Evolutionary conservation across 1,284 basidiomycete genomes (phyloP).

Genomic region (Cryptococcus jaspeensis): DNA sequence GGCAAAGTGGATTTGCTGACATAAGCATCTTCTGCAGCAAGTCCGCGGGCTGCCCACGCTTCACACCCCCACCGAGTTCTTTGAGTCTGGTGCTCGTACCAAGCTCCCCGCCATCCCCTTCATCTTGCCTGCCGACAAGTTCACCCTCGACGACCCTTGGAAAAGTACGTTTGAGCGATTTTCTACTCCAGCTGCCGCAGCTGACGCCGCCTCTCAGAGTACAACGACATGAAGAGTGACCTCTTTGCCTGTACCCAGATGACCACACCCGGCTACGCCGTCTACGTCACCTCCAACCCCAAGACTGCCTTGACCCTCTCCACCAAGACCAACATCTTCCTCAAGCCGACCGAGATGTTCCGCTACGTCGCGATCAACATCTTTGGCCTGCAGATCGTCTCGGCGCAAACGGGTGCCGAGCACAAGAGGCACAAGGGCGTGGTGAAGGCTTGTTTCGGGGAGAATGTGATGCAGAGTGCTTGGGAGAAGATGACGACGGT

Average conservation of each 20-base stretch:
- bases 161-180: no score
- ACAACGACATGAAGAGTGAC: constrained; percentile 17
- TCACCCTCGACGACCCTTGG: no score
- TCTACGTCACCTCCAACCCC: constrained; percentile 19
- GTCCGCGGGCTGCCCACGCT: no score
- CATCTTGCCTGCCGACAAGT: no score
- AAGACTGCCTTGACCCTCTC: constrained; percentile 1
- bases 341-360: constrained; percentile 17
- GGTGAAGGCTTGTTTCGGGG: constrained; percentile 20
- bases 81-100: no score
- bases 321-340: constrained; percentile 3
- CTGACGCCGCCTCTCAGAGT: constrained; percentile 13
- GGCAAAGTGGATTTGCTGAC: no score
- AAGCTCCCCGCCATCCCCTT: no score
- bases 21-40: no score
- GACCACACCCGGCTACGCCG: constrained; percentile 15
- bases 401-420: constrained; percentile 12
- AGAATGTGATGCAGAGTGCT: neutral
- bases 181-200: no score
- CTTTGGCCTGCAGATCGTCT: constrained; percentile 19
- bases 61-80: no score
- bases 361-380: constrained; percentile 20
- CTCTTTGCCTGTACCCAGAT: constrained; percentile 19
- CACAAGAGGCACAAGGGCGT: constrained; percentile 21
- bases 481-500: no score